Evolutionary conservation across 352 stramenopile genomes (phyloP).

Genomic region (Poterioochromonas sp.): DNA sequence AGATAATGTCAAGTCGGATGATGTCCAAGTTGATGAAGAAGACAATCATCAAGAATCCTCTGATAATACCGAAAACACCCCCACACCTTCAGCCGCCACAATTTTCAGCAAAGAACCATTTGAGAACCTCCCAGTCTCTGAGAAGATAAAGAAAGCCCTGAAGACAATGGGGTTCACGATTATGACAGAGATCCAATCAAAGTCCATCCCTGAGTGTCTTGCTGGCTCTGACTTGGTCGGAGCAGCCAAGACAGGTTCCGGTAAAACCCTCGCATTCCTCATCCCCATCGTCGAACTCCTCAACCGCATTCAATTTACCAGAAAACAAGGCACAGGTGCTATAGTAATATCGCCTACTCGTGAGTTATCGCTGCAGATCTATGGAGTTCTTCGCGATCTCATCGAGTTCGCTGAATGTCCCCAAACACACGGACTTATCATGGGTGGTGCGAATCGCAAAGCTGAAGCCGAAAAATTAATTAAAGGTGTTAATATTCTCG

Average conservation of each 20-base stretch:
- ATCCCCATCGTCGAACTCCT: constrained; percentile 94
- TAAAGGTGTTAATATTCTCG: constrained; percentile 89
- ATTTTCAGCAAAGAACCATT: background rate
- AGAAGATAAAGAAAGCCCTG: constrained; percentile 35
- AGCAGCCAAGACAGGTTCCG: constrained; percentile 90
- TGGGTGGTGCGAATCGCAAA: constrained; percentile 91
- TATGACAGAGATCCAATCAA: constrained; percentile 95
- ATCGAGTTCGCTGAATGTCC: constrained; percentile 74
- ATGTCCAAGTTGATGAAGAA: background rate
- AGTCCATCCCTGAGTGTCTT: constrained; percentile 88
- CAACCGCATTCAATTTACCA: constrained; percentile 42
- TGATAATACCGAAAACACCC: background rate
- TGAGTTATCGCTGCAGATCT: constrained; percentile 97
- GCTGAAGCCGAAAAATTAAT: constrained; percentile 84
- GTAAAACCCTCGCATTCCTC: constrained; percentile 97
- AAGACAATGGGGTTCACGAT: constrained; percentile 70
- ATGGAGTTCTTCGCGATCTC: constrained; percentile 91
- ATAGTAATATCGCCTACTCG: constrained; percentile 95
- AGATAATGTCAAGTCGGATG: background rate
- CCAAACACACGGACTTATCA: constrained; percentile 90
- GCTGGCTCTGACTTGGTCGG: constrained; percentile 90
- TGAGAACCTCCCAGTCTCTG: constrained; percentile 27
- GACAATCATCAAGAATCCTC: background rate
- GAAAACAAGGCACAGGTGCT: constrained; percentile 73
- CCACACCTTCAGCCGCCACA: background rate